These are phyloP conservation scores for Encephalitozoon romaleae DNA, from an alignment of 371 early-diverging fungal genomes.

Conservation along the genomic window DNA sequence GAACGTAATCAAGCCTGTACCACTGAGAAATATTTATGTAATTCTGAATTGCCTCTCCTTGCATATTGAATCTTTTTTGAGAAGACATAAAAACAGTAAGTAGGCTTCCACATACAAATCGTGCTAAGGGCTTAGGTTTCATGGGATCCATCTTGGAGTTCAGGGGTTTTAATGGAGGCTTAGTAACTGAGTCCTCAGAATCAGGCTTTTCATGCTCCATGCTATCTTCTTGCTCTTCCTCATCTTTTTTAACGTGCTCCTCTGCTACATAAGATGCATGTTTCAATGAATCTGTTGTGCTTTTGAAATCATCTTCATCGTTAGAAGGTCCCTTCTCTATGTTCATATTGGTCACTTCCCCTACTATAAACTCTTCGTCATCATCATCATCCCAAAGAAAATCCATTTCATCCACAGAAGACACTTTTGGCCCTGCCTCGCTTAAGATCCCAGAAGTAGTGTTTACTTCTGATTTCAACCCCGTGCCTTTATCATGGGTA, in stretches of 20 bases:
- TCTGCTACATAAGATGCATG: background rate
- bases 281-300: background rate
- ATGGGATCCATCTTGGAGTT: background rate
- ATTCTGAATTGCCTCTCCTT: background rate
- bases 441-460: background rate
- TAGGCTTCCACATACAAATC: background rate
- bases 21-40: background rate
- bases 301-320: background rate
- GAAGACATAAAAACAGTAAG: background rate
- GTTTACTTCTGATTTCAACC: background rate
- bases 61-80: slow-evolving; percentile 3
- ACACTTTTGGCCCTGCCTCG: background rate
- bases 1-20: background rate
- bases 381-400: background rate
- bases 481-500: too few relatives aligned
- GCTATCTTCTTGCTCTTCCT: background rate
- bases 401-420: slow-evolving; percentile 3
- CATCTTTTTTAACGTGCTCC: background rate
- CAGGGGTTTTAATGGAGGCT: background rate
- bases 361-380: background rate
- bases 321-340: background rate
- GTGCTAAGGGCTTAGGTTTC: background rate
- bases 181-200: background rate
- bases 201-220: background rate
- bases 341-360: background rate